Conservation (phyloP, 139 green algal species). For the Coelastrella sp. region DNA sequence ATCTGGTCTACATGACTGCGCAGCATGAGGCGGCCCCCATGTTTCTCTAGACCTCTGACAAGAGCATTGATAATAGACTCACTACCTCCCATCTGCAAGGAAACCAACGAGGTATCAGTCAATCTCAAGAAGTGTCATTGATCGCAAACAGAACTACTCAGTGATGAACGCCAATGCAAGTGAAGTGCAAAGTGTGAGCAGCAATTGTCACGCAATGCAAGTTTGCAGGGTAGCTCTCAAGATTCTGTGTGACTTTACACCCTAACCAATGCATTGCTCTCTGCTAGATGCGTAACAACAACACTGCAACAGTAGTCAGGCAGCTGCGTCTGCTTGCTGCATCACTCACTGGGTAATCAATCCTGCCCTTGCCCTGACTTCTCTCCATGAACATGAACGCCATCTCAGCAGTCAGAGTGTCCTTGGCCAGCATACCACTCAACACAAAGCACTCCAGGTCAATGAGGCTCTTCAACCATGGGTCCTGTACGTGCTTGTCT, state of each 20-base stretch:
- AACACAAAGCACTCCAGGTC: constrained; percentile 91
- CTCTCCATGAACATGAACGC: constrained; percentile 77
- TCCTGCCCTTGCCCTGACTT: constrained; percentile 61
- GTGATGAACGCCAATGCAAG: too few relatives aligned
- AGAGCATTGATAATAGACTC: constrained; percentile 82
- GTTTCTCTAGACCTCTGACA: constrained; percentile 77
- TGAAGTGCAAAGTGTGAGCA: too few relatives aligned
- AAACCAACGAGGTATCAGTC: neutral
- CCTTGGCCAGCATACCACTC: constrained; percentile 69
- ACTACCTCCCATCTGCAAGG: constrained; percentile 66
- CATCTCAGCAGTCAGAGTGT: constrained; percentile 78
- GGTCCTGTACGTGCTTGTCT: constrained; percentile 72
- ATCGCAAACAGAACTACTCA: too few relatives aligned
- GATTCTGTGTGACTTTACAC: too few relatives aligned
- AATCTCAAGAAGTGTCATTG: too few relatives aligned
- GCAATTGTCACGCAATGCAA: too few relatives aligned
- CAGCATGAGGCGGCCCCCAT: constrained; percentile 77
- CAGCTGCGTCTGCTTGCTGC: neutral
- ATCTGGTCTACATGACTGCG: constrained; percentile 79
- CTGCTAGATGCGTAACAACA: neutral
- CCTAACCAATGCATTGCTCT: too few relatives aligned
- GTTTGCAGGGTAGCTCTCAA: too few relatives aligned
- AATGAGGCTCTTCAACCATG: constrained; percentile 61
- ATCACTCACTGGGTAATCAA: constrained; percentile 72
- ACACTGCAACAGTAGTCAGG: neutral